phyloP scores from a whole-genome alignment of 305 asterid species.

The Striga hermonthica region DNA sequence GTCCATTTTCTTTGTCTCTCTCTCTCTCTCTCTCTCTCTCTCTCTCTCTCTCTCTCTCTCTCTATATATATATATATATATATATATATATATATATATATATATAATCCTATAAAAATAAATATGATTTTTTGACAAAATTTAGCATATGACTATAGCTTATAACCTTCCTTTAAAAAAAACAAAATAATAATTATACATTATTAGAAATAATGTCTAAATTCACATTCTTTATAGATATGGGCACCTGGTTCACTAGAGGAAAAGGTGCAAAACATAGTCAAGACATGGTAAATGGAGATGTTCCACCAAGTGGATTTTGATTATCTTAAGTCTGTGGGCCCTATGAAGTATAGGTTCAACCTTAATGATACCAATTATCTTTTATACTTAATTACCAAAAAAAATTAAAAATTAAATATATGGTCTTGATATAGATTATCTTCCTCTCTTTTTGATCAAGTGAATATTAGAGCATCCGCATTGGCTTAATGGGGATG shows the following conservation, averaged over 20 bases:
- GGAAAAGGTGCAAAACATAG: conserved; percentile 48
- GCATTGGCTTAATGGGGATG: too few species aligned
- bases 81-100: too few species aligned
- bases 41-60: too few species aligned
- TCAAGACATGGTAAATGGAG: conserved; percentile 60
- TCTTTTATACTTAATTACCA: neutral
- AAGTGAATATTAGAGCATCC: too few species aligned
- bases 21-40: neutral
- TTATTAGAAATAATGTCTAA: neutral
- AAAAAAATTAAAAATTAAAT: neutral
- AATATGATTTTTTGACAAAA: too few species aligned
- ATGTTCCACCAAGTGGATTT: conserved; percentile 41
- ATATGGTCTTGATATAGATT: too few species aligned
- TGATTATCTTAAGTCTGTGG: conserved; percentile 38
- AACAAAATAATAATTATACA: too few species aligned
- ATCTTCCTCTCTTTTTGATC: too few species aligned
- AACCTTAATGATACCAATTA: conserved; percentile 38
- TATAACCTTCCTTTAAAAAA: too few species aligned
- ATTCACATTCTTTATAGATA: conserved; percentile 27
- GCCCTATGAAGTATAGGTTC: conserved; percentile 36
- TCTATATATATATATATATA: too few species aligned
- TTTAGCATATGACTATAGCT: too few species aligned
- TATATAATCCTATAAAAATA: too few species aligned
- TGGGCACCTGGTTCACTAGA: conserved; percentile 54
- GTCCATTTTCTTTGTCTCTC: neutral